These are phyloP conservation scores for Pseudozyma tsukubaensis DNA, from an alignment of 1,284 basidiomycete genomes.

Conservation along the genomic window DNA sequence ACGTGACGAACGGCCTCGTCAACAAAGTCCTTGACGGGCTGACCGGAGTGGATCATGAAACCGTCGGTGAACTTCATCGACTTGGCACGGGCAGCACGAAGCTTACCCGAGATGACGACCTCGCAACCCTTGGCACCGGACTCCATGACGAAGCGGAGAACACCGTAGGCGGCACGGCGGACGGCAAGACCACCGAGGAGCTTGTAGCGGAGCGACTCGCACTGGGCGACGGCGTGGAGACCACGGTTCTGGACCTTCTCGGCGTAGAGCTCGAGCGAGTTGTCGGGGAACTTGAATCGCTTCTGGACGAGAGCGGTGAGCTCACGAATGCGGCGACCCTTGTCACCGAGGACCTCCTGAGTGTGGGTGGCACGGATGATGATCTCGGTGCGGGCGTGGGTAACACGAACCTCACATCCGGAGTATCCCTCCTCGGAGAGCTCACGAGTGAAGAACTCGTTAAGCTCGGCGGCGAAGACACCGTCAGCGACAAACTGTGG, in stretches of 20 bases:
- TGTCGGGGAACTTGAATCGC: constrained; percentile 98
- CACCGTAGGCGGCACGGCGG: constrained; percentile 99
- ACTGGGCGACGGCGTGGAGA: constrained; percentile 97
- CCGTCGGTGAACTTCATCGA: constrained; percentile 99
- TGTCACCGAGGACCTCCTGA: constrained; percentile 99
- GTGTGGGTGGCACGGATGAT: constrained; percentile 99
- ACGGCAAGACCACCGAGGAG: constrained; percentile 99
- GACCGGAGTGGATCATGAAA: constrained; percentile 99
- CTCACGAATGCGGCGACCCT: constrained; percentile 99
- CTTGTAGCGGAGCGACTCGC: constrained; percentile 98
- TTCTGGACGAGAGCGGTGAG: constrained; percentile 98
- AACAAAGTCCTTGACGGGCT: constrained; percentile 95
- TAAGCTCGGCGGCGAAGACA: constrained; percentile 97
- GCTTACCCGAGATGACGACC: constrained; percentile 99
- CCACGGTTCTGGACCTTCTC: constrained; percentile 99
- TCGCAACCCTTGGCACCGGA: constrained; percentile 99
- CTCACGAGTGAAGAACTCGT: constrained; percentile 97
- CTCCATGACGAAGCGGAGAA: constrained; percentile 99
- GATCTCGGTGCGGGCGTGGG: constrained; percentile 99
- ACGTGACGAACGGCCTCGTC: constrained; percentile 99
- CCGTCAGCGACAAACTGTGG: constrained; percentile 92
- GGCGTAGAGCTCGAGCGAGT: constrained; percentile 97
- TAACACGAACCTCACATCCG: constrained; percentile 99
- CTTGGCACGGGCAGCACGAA: constrained; percentile 99
- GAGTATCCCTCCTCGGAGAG: constrained; percentile 99